Conservation (phyloP, 306 rosid species). For the Amphicarpaea edgeworthii region DNA sequence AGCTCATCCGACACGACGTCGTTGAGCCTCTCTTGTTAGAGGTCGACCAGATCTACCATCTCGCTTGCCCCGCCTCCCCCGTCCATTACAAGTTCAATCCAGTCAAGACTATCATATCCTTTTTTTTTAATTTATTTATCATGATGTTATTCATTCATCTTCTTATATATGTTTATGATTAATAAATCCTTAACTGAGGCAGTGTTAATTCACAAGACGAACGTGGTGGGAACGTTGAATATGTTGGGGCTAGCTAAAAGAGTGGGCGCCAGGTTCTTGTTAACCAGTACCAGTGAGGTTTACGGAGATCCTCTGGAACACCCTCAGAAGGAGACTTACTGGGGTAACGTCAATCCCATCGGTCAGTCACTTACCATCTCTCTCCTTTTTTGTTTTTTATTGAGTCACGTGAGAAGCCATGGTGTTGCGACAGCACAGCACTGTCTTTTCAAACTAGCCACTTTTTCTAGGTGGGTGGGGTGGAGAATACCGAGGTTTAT, state of each 20-base stretch:
- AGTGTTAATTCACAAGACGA: constrained; percentile 3
- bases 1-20: constrained; percentile 5
- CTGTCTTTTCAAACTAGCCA: not conserved
- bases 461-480: not conserved
- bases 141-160: not conserved
- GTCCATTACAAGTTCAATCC: constrained; percentile 4
- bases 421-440: not conserved
- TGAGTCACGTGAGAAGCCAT: not conserved
- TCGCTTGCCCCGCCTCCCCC: constrained; percentile 6
- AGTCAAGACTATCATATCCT: constrained; percentile 4
- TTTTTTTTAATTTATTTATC: not conserved
- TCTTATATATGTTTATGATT: no score
- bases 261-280: not conserved
- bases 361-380: not conserved
- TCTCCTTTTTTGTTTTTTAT: not conserved
- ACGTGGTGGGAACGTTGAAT: constrained; percentile 1
- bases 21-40: constrained; percentile 14
- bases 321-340: not conserved
- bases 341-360: constrained; percentile 12
- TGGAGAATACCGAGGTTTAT: not conserved
- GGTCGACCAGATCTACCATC: constrained; percentile 17
- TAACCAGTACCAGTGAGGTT: constrained; percentile 11
- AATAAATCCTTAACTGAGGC: not conserved
- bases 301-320: constrained; percentile 1
- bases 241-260: not conserved